Evolutionary conservation across 1,284 basidiomycete genomes (phyloP).

Genomic region (Ustilago lituana): DNA sequence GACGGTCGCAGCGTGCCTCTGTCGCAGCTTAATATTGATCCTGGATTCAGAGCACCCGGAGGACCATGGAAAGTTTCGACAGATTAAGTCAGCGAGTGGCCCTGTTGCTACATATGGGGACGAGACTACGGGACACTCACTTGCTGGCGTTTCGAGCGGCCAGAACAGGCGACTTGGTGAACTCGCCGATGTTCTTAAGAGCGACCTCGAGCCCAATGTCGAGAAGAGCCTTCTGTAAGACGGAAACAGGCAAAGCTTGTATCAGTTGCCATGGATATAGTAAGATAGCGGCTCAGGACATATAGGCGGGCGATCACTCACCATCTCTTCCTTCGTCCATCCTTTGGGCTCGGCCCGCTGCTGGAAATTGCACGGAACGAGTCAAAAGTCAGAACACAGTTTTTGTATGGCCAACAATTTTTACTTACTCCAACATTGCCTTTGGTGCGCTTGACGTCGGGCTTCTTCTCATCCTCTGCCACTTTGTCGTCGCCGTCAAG

Average conservation of each 20-base stretch:
- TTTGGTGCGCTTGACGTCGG: too few relatives aligned
- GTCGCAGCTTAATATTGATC: constrained; percentile 10
- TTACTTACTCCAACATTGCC: too few relatives aligned
- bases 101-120: too few relatives aligned
- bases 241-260: background rate
- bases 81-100: too few relatives aligned
- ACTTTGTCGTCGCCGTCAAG: too few relatives aligned
- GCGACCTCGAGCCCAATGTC: constrained; percentile 5
- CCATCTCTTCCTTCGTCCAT: constrained; percentile 15
- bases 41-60: background rate
- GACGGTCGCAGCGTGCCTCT: background rate
- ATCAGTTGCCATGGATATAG: too few relatives aligned
- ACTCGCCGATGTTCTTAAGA: constrained; percentile 5
- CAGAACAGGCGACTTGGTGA: background rate
- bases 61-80: too few relatives aligned
- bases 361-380: background rate
- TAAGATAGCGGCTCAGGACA: too few relatives aligned
- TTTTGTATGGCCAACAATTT: too few relatives aligned
- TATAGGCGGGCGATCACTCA: background rate
- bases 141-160: constrained; percentile 4
- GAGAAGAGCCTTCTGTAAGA: constrained; percentile 2
- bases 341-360: constrained; percentile 9
- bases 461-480: too few relatives aligned
- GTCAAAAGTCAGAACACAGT: background rate
- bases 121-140: too few relatives aligned